phyloP scores from a whole-genome alignment of 345 rosid species.

The Cardamine chenopodiifolia region DNA sequence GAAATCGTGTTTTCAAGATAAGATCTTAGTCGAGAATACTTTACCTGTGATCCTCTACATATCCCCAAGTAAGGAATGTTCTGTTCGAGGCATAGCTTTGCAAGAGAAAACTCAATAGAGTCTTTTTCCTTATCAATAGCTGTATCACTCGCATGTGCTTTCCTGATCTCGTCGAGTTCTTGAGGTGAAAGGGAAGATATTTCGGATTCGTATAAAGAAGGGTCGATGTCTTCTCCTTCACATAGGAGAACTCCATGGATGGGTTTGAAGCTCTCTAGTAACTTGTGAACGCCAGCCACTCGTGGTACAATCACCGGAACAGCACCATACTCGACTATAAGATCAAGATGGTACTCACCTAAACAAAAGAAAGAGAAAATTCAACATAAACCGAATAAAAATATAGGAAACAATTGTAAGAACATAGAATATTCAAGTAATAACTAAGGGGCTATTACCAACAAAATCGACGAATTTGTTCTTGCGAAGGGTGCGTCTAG shows the following conservation, averaged over 20 bases:
- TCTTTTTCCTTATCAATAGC: conserved; percentile 80
- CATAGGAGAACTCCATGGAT: neutral
- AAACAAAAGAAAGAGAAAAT: neutral
- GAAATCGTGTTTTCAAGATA: neutral
- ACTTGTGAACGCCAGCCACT: neutral
- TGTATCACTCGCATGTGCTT: conserved; percentile 64
- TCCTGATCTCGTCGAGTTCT: neutral
- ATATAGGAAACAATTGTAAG: neutral
- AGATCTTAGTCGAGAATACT: neutral
- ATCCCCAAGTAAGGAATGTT: conserved; percentile 86
- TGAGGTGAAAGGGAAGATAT: neutral
- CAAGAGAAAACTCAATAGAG: conserved; percentile 72
- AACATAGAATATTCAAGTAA: neutral
- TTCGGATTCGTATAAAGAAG: neutral
- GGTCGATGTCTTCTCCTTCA: neutral
- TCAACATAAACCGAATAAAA: neutral
- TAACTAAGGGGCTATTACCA: conserved; percentile 42
- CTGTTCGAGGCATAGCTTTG: conserved; percentile 77
- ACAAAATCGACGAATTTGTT: conserved; percentile 91
- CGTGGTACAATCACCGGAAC: neutral
- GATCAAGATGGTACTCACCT: neutral
- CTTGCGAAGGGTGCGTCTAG: conserved; percentile 80
- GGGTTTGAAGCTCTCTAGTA: neutral
- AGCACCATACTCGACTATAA: neutral
- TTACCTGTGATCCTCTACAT: conserved; percentile 69